A percentile compares a stretch with the other conserved stretches of the same genome.
Conservation (phyloP, 352 stramenopile genomes). For the Phytophthora aleatoria region DNA sequence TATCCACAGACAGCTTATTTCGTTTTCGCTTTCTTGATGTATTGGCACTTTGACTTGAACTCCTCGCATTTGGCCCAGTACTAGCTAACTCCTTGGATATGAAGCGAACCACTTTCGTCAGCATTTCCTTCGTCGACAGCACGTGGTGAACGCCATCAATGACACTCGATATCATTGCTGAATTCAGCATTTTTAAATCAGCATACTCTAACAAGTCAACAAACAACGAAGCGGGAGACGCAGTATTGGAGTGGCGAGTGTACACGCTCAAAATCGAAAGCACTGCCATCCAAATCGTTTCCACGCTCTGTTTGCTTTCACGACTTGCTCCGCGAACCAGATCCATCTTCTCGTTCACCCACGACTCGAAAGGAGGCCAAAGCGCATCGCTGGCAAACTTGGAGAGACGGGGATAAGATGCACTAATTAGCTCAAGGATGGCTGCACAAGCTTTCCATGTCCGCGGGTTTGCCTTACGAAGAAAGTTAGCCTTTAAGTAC, state of each 20-base stretch:
- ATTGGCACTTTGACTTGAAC: slow-evolving; percentile 15
- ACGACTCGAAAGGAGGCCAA: slow-evolving; percentile 45
- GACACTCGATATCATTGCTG: slow-evolving; percentile 21
- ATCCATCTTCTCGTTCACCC: slow-evolving; percentile 30
- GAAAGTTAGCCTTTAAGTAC: slow-evolving; percentile 38
- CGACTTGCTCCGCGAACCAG: slow-evolving; percentile 2
- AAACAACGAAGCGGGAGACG: slow-evolving; percentile 28
- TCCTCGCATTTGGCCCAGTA: slow-evolving; percentile 2
- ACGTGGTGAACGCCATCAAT: slow-evolving; percentile 32
- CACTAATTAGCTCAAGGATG: slow-evolving; percentile 37
- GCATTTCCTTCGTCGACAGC: slow-evolving; percentile 29
- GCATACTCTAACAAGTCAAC: slow-evolving; percentile 32
- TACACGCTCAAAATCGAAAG: slow-evolving; percentile 38
- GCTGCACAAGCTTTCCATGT: slow-evolving; percentile 22
- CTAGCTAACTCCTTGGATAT: slow-evolving; percentile 30
- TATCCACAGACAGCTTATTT: slow-evolving; percentile 12
- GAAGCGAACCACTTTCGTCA: slow-evolving; percentile 31
- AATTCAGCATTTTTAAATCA: slow-evolving; percentile 21
- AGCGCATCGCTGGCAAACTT: slow-evolving; percentile 40
- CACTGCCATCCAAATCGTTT: slow-evolving; percentile 31
- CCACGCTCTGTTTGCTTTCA: slow-evolving; percentile 16
- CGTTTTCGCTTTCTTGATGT: slow-evolving; percentile 34
- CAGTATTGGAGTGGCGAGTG: slow-evolving; percentile 25
- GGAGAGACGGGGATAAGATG: slow-evolving; percentile 27
- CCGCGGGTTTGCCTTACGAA: slow-evolving; percentile 18